Evolutionary conservation across 1,284 basidiomycete species (phyloP).

Genomic region (Dichomitus squalens): DNA sequence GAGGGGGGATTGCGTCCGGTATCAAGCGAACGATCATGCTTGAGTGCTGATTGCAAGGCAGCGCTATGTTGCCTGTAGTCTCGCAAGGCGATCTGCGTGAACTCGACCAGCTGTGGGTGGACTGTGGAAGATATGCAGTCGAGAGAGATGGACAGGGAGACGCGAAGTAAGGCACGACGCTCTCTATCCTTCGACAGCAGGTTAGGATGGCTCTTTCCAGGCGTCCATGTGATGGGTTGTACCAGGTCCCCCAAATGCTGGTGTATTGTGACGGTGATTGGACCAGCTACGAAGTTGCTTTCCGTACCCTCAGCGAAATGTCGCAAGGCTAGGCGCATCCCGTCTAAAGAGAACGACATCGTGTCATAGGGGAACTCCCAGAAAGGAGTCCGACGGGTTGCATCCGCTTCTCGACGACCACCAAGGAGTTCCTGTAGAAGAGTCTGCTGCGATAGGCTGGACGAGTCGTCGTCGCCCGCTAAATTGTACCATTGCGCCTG

Average conservation of each 20-base stretch:
- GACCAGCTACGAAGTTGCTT: conserved; percentile 25
- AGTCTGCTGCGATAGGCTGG: conserved; percentile 21
- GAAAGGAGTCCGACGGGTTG: background rate
- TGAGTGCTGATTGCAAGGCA: conserved; percentile 2
- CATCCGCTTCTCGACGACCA: background rate
- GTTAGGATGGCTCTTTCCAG: conserved; percentile 26
- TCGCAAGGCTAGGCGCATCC: conserved; percentile 8
- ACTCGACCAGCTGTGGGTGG: conserved; percentile 63
- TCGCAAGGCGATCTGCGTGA: conserved; percentile 60
- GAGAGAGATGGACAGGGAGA: conserved; percentile 41
- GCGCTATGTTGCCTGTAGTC: conserved; percentile 38
- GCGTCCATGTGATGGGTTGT: conserved; percentile 13
- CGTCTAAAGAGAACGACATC: conserved; percentile 4
- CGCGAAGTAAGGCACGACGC: conserved; percentile 38
- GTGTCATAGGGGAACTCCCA: conserved; percentile 9
- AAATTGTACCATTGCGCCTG: conserved; percentile 28
- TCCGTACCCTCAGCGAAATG: conserved; percentile 13
- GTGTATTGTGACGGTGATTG: conserved; percentile 17
- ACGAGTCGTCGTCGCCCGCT: conserved; percentile 29
- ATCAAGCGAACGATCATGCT: background rate
- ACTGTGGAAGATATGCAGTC: conserved; percentile 51
- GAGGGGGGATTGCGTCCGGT: background rate
- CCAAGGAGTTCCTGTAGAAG: conserved; percentile 30
- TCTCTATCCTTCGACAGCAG: conserved; percentile 21
- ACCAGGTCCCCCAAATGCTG: conserved; percentile 24